These are phyloP conservation scores for Odontarrhena argentea DNA, from an alignment of 345 rosid species.

Conservation along the genomic window DNA sequence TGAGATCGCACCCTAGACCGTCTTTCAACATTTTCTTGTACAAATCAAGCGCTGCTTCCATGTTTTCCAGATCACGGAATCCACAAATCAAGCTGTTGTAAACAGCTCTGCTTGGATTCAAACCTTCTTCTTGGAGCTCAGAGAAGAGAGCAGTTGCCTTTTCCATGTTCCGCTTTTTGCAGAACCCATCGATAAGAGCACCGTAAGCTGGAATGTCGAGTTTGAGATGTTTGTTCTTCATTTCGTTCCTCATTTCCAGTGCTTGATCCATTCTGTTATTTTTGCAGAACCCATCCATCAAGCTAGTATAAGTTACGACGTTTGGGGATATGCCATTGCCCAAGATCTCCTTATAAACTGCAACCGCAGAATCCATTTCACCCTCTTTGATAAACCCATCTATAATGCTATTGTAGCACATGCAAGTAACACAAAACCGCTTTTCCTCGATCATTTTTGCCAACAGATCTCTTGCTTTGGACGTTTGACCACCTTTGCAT, in stretches of 20 bases:
- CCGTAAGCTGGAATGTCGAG: slow-evolving; percentile 58
- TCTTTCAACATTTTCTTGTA: slow-evolving; percentile 61
- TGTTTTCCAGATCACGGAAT: slow-evolving; percentile 57
- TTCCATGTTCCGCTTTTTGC: slow-evolving; percentile 57
- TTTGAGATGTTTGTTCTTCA: slow-evolving; percentile 53
- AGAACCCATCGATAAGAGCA: slow-evolving; percentile 65
- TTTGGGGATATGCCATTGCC: slow-evolving; percentile 58
- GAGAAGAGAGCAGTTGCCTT: slow-evolving; percentile 59
- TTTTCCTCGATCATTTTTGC: slow-evolving; percentile 44
- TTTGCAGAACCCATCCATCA: slow-evolving; percentile 56
- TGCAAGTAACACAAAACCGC: slow-evolving; percentile 52
- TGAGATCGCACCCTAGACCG: slow-evolving; percentile 57
- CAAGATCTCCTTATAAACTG: slow-evolving; percentile 56
- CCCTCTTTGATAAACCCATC: slow-evolving; percentile 72
- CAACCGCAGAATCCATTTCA: slow-evolving; percentile 51
- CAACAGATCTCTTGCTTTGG: slow-evolving; percentile 57
- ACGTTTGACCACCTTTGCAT: slow-evolving; percentile 62
- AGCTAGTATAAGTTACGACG: slow-evolving; percentile 63
- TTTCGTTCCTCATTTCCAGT: slow-evolving; percentile 40
- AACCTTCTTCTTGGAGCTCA: slow-evolving; percentile 64
- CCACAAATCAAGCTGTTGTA: slow-evolving; percentile 74
- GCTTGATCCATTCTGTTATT: slow-evolving; percentile 37
- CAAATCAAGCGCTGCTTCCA: slow-evolving; percentile 66
- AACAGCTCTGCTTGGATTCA: slow-evolving; percentile 55
- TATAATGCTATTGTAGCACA: slow-evolving; percentile 64